These are phyloP conservation scores for Diaporthe sp. DNA, from an alignment of 2,329 filamentous ascomycete genomes.

Conservation along the genomic window DNA sequence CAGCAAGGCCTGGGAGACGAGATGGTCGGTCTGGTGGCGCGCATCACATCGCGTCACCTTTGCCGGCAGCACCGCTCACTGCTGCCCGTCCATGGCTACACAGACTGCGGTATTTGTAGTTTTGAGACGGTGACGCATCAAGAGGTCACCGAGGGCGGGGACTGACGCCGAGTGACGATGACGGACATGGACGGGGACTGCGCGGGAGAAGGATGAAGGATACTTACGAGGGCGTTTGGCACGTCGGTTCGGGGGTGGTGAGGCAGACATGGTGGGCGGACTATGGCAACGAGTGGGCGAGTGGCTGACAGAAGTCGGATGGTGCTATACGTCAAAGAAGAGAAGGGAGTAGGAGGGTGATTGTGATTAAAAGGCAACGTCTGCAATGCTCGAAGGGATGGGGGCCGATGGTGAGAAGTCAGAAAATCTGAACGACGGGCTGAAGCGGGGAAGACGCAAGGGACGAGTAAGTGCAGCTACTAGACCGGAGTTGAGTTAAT, in stretches of 20 bases:
- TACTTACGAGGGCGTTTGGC: conserved; percentile 59
- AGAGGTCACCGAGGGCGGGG: not conserved
- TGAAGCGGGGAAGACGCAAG: not conserved
- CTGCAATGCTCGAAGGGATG: not conserved
- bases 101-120: conserved; percentile 11
- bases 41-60: not conserved
- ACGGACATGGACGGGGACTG: conserved; percentile 8
- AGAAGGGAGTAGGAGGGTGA: not conserved
- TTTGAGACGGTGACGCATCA: not conserved
- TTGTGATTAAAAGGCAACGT: not conserved
- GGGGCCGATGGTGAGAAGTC: not conserved
- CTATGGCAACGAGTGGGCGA: not conserved
- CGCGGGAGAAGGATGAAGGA: not conserved
- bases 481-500: not conserved
- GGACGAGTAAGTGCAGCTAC: not conserved
- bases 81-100: not conserved
- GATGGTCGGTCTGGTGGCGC: not conserved
- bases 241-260: conserved; percentile 55
- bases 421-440: not conserved
- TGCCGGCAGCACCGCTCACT: not conserved
- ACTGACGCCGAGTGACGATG: conserved; percentile 4
- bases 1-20: not conserved
- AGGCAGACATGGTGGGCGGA: conserved; percentile 32
- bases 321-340: not conserved
- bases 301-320: not conserved